Conservation (phyloP, 345 rosid genomes). For the Moricandia moricandioides region DNA sequence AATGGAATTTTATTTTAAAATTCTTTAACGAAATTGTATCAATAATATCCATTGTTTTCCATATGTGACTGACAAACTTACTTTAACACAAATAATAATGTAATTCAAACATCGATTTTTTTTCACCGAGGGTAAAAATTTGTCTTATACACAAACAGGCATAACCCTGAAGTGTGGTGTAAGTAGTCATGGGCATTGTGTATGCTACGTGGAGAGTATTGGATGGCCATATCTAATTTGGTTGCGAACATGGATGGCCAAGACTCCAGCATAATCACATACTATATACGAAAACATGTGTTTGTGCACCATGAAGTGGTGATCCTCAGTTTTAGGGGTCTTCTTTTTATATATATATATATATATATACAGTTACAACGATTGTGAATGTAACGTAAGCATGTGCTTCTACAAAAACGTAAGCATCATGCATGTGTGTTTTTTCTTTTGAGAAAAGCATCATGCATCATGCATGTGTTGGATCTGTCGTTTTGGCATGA, state of each 20-base stretch:
- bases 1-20: not conserved
- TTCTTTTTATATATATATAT: not conserved
- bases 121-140: slow-evolving; percentile 11
- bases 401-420: not conserved
- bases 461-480: slow-evolving; percentile 11
- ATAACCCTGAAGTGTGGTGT: not conserved
- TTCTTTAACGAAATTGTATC: not conserved
- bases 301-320: slow-evolving; percentile 6
- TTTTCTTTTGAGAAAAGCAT: no score
- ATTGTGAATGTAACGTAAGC: not conserved
- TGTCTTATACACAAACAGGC: not conserved
- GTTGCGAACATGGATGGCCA: slow-evolving; percentile 14
- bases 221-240: slow-evolving; percentile 14
- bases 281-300: not conserved
- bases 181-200: not conserved
- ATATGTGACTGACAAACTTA: slow-evolving; percentile 2
- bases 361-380: not conserved
- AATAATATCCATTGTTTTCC: not conserved
- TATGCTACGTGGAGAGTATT: slow-evolving; percentile 14
- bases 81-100: not conserved
- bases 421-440: slow-evolving; percentile 5
- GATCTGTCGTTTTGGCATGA: slow-evolving; percentile 25
- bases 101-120: not conserved
- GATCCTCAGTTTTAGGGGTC: slow-evolving; percentile 8
- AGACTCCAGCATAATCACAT: slow-evolving; percentile 18